Base-by-base conservation (phyloP, 768 basidiomycete species). In the Lanmaoa pseudosensibilis region DNA sequence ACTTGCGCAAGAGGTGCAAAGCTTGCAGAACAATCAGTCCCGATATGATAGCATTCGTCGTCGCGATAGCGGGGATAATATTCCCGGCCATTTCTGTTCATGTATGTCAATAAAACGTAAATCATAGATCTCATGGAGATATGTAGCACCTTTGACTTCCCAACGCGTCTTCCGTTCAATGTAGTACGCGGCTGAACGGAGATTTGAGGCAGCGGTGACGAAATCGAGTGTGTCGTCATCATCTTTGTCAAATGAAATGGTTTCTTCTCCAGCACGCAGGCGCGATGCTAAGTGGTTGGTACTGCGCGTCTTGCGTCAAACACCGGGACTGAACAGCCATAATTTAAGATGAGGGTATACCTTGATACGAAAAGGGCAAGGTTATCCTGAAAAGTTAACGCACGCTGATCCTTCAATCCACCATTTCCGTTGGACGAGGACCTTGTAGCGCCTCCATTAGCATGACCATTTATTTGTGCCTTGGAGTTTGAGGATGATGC, bases 11-110 rank as follows among this genome's bases (percentile, higher is more conserved):
- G 41, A 97, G 78, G 55, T 94, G 88, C 21, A 98, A 75, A 0
- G 94, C 90, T 70, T 98, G 95, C 44, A 98, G 80, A 23, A 98
- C 94, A 67, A 98, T 94, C 38, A 96, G 77, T 0, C 96, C 97
- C 0, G 97, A 90, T 62, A 98, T 86, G 71, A 99, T 92, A 11
- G 97, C 97, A 70, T 99, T 99, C 23, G 97, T 99, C 4, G 97
- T 99, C 5, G 97, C 97, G 65, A 99, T 98, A 1, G 97, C 97
- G 7, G 97, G 97, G 60, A 98, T 99, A 65, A 99, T 98, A 73
- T 99, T 99, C 11, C 97, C 97, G 0, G 97, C 97, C 92, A 98
- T 98, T 74, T 98, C 95, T 96, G 70, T 21, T 23, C 2, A 18
- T 18, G 18, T 3, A 18, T 16, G 7, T 57, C 36, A 52, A 47